Percentiles rank a stretch among this genome's conserved stretches.
Evolutionary conservation across 108 stramenopile genomes (phyloP).

Genomic region (Chaetoceros tenuissimus): DNA sequence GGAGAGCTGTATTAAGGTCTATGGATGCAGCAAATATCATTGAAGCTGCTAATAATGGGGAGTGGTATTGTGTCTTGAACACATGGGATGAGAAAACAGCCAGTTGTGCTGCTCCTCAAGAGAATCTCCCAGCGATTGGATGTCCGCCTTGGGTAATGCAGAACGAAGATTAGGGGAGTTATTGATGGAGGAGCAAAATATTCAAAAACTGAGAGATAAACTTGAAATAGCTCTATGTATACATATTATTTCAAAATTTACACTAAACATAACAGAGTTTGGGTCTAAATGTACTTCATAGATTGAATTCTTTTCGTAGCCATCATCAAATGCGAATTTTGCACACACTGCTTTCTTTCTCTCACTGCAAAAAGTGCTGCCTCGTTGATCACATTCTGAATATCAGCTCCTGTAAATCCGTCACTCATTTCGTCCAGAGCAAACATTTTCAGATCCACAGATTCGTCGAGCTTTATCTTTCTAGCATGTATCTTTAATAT

Average conservation of each 20-base stretch:
- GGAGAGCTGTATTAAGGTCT: slow-evolving; percentile 64
- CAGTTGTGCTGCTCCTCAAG: slow-evolving; percentile 82
- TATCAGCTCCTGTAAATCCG: slow-evolving; percentile 70
- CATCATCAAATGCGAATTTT: slow-evolving; percentile 45
- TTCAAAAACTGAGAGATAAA: no score
- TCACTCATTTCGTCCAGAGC: slow-evolving; percentile 26
- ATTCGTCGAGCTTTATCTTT: slow-evolving; percentile 31
- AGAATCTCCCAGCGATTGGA: slow-evolving; percentile 76
- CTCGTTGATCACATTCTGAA: slow-evolving; percentile 70
- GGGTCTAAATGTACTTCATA: no score
- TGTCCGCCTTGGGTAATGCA: slow-evolving; percentile 84
- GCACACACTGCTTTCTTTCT: slow-evolving; percentile 24
- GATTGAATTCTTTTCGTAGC: slow-evolving; percentile 28
- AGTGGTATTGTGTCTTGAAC: slow-evolving; percentile 92
- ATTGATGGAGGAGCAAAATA: no score
- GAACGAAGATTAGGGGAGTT: slow-evolving; percentile 34
- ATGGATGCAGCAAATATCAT: slow-evolving; percentile 73
- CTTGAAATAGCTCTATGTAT: no score
- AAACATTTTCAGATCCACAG: slow-evolving; percentile 33
- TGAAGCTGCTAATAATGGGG: slow-evolving; percentile 43
- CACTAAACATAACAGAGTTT: no score
- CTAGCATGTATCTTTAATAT: slow-evolving; percentile 83
- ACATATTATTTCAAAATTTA: no score
- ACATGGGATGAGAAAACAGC: slow-evolving; percentile 88
- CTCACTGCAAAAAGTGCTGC: slow-evolving; percentile 70